A percentile compares a stretch with the other conserved stretches of the same genome.
Conservation (phyloP, 1,284 basidiomycete genomes). For the Leccinum solheimii region DNA sequence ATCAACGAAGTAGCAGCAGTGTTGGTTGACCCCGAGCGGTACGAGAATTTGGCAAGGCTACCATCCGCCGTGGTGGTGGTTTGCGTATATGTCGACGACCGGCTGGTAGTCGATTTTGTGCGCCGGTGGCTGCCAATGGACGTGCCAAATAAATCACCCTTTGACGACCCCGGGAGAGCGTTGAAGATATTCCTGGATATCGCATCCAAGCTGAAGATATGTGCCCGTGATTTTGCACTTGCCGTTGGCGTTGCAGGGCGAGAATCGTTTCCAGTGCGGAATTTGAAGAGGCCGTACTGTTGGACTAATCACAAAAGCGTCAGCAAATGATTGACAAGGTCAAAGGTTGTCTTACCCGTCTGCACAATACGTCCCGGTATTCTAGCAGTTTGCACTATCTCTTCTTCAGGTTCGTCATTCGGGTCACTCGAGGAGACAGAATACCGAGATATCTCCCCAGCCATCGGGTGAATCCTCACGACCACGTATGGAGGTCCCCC, state of each 20-base stretch:
- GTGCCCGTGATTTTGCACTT: constrained; percentile 64
- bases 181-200: constrained; percentile 80
- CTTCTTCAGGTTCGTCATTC: constrained; percentile 71
- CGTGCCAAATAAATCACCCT: constrained; percentile 69
- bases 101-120: constrained; percentile 62
- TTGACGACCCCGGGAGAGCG: constrained; percentile 56
- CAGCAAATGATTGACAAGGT: background rate
- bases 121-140: constrained; percentile 62
- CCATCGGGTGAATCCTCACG: constrained; percentile 76
- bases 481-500: constrained; percentile 69
- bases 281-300: constrained; percentile 83
- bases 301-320: constrained; percentile 56
- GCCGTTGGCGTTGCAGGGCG: constrained; percentile 79
- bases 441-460: constrained; percentile 78
- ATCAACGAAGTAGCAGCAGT: constrained; percentile 58
- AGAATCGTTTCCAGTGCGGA: constrained; percentile 73
- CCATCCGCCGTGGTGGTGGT: constrained; percentile 63
- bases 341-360: constrained; percentile 59
- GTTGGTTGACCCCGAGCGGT: constrained; percentile 66
- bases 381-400: constrained; percentile 78
- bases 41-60: constrained; percentile 67
- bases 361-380: constrained; percentile 73
- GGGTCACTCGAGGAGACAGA: constrained; percentile 71
- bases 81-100: constrained; percentile 68
- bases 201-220: constrained; percentile 81